These are phyloP conservation scores for Narthecium ossifragum DNA, from an alignment of 106 monocot species.

Conservation along the genomic window DNA sequence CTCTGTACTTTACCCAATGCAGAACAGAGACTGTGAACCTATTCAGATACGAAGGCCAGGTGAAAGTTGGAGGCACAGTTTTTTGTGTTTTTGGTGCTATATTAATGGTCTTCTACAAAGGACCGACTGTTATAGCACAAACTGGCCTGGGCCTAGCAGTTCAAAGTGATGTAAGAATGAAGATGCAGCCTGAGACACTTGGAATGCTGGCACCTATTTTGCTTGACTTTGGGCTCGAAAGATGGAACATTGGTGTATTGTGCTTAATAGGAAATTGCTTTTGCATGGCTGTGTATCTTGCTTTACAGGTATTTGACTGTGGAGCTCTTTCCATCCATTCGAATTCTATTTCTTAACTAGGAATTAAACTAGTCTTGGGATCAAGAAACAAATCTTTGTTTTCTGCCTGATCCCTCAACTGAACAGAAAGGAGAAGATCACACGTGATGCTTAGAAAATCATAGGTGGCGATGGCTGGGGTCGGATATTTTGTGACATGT, in stretches of 20 bases:
- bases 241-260: conserved; percentile 77
- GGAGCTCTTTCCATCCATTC: not conserved
- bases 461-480: not conserved
- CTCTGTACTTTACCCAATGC: conserved; percentile 1
- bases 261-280: conserved; percentile 86
- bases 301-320: conserved; percentile 63
- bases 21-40: conserved; percentile 65
- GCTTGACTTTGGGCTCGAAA: conserved; percentile 24
- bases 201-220: conserved; percentile 18
- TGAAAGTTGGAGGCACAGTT: conserved; percentile 55
- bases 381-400: not conserved
- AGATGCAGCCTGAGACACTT: conserved; percentile 16
- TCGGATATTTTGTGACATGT: not conserved
- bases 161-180: conserved; percentile 20
- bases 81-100: conserved; percentile 68
- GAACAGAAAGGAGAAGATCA: not conserved
- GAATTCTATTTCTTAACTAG: not conserved
- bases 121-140: conserved; percentile 51
- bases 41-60: conserved; percentile 41
- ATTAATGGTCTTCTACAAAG: conserved; percentile 72
- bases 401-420: not conserved
- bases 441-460: not conserved
- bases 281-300: conserved; percentile 80
- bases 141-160: not conserved
- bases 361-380: not conserved